Conservation (phyloP, 306 rosid species). For the Carpinus viminea region DNA sequence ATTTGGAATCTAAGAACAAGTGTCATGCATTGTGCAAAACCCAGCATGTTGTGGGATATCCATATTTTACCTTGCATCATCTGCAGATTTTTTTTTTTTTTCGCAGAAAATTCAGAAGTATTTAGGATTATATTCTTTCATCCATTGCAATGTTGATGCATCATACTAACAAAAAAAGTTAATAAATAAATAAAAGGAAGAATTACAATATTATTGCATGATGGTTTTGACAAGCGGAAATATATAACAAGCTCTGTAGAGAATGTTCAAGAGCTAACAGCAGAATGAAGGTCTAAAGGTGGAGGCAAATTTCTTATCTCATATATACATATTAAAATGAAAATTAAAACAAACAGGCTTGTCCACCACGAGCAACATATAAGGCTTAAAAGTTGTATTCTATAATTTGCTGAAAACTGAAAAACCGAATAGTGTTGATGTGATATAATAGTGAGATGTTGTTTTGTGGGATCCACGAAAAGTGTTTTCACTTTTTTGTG, state of each 20-base stretch:
- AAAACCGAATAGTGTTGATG: no score
- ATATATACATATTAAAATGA: background rate
- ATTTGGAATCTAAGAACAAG: slow-evolving; percentile 67
- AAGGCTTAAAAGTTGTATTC: background rate
- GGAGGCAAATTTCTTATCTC: background rate
- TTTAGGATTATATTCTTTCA: background rate
- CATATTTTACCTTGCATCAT: slow-evolving; percentile 86
- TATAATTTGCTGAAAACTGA: no score
- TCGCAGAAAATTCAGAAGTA: slow-evolving; percentile 30
- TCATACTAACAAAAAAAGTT: background rate
- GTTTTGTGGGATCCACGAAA: no score
- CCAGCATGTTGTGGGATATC: slow-evolving; percentile 51
- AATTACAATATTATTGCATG: background rate
- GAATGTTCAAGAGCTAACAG: background rate
- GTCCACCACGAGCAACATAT: background rate
- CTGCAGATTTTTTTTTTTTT: slow-evolving; percentile 51
- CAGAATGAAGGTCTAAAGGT: background rate
- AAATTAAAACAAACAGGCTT: background rate
- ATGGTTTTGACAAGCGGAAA: background rate
- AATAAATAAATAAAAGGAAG: background rate
- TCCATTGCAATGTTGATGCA: slow-evolving; percentile 3
- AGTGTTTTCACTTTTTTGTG: no score
- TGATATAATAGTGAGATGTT: no score
- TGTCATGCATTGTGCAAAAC: slow-evolving; percentile 63
- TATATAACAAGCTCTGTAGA: background rate